Evolutionary conservation across 75 land plant genomes (phyloP).

Genomic region (Pinus taeda): DNA sequence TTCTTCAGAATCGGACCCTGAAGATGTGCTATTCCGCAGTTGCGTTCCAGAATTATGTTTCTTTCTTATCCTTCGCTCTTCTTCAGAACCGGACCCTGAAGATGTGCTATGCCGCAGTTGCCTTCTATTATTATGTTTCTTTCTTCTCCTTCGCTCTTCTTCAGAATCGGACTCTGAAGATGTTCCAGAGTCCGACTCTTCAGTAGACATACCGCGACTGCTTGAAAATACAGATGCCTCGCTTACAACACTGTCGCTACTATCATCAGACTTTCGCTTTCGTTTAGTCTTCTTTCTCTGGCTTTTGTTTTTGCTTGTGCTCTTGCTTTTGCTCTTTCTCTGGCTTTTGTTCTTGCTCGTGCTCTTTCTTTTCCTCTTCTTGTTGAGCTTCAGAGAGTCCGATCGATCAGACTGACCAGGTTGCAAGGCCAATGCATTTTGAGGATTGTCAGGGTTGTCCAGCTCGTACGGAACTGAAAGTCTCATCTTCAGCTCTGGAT

Average conservation of each 20-base stretch:
- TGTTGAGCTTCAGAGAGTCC: no score
- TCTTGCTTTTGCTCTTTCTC: neutral
- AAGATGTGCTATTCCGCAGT: no score
- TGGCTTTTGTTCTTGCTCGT: constrained; percentile 4
- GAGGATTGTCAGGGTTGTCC: constrained; percentile 10
- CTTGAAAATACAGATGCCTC: constrained; percentile 52
- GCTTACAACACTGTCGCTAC: constrained; percentile 5
- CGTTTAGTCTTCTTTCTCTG: constrained; percentile 34
- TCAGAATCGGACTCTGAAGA: constrained; percentile 53
- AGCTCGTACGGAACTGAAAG: constrained; percentile 46
- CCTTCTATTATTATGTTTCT: constrained; percentile 33
- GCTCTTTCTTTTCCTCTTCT: neutral
- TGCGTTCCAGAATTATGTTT: no score
- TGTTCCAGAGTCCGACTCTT: constrained; percentile 3
- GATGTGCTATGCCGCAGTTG: no score
- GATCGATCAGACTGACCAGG: no score
- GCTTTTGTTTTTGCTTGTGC: no score
- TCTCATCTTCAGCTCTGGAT: constrained; percentile 63
- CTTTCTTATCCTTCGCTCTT: no score
- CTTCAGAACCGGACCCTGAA: no score
- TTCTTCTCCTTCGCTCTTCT: constrained; percentile 13
- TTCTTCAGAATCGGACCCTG: no score
- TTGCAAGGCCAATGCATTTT: no score
- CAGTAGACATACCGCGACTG: constrained; percentile 21
- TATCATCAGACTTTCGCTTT: constrained; percentile 24